A percentile compares a stretch with the other conserved stretches of the same genome.
Evolutionary conservation across 2,329 filamentous ascomycete genomes (phyloP).

Genomic region (Colletotrichum paranaense): DNA sequence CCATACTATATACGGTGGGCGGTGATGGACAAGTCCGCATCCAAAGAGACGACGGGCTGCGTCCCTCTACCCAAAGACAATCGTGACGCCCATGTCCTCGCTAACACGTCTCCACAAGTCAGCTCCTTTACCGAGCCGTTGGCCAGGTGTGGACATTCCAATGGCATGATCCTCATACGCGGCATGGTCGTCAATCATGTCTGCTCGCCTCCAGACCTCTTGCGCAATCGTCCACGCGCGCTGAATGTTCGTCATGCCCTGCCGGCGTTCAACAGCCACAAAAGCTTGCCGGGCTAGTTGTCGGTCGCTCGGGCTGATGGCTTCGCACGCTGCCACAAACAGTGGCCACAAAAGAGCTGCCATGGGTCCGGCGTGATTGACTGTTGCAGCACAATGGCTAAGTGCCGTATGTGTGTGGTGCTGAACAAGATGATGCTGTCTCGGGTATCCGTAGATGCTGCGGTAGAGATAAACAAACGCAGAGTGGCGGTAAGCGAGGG

Average conservation of each 20-base stretch:
- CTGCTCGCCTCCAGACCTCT: conserved; percentile 69
- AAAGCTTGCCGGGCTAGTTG: conserved; percentile 64
- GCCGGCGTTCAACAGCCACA: conserved; percentile 62
- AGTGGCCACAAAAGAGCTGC: conserved; percentile 73
- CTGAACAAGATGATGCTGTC: conserved; percentile 63
- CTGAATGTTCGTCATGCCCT: conserved; percentile 75
- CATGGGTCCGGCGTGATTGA: conserved; percentile 68
- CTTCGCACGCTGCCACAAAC: conserved; percentile 73
- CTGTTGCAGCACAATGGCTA: conserved; percentile 65
- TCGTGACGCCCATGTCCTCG: conserved; percentile 66
- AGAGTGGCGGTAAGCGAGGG: conserved; percentile 70
- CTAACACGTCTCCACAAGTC: conserved; percentile 69
- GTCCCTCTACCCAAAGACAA: conserved; percentile 67
- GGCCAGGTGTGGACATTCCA: conserved; percentile 29
- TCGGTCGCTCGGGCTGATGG: conserved; percentile 60
- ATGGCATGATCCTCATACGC: conserved; percentile 19
- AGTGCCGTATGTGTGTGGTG: conserved; percentile 62
- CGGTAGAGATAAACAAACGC: conserved; percentile 69
- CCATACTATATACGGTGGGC: not conserved
- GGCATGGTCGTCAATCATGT: conserved; percentile 46
- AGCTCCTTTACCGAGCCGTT: conserved; percentile 37
- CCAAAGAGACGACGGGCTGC: no score
- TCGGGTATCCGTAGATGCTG: conserved; percentile 60
- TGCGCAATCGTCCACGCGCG: conserved; percentile 70
- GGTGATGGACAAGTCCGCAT: not conserved